These are phyloP conservation scores for Colletotrichum abscissum DNA, from an alignment of 2,329 filamentous ascomycete genomes.

Conservation along the genomic window DNA sequence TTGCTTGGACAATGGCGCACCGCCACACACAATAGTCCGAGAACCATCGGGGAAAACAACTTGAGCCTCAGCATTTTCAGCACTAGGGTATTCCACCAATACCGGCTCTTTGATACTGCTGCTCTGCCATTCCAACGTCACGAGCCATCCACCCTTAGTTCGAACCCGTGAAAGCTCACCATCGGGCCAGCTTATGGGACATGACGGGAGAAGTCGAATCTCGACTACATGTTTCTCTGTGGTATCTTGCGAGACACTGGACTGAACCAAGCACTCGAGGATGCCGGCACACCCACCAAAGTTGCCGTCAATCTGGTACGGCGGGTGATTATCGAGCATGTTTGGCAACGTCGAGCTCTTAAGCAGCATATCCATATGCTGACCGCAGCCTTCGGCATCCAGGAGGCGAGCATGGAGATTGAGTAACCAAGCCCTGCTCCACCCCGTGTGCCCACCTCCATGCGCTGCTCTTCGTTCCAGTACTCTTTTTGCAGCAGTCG, in stretches of 20 bases:
- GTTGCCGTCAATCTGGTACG: conserved; percentile 64
- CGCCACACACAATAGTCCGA: conserved; percentile 1
- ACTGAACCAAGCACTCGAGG: conserved; percentile 31
- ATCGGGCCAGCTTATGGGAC: conserved; percentile 15
- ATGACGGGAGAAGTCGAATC: conserved; percentile 23
- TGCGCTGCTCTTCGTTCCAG: conserved; percentile 44
- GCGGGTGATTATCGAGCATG: conserved; percentile 41
- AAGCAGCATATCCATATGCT: conserved; percentile 32
- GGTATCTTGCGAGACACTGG: background rate
- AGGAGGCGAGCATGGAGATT: conserved; percentile 57
- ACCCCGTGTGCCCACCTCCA: conserved; percentile 59
- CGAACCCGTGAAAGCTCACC: conserved; percentile 12
- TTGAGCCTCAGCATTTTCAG: background rate
- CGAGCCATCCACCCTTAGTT: conserved; percentile 26
- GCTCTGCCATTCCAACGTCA: conserved; percentile 20
- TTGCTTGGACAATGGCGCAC: background rate
- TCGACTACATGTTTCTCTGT: background rate
- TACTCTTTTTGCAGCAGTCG: conserved; percentile 42
- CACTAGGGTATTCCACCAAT: background rate
- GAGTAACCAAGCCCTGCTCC: conserved; percentile 60
- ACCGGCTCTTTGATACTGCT: conserved; percentile 19
- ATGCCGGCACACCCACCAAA: conserved; percentile 58
- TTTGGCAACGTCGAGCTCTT: conserved; percentile 28
- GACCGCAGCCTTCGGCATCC: conserved; percentile 43
- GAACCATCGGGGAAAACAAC: conserved; percentile 11